phyloP scores from a whole-genome alignment of 352 stramenopile species.

The Pythium rishiriense region DNA sequence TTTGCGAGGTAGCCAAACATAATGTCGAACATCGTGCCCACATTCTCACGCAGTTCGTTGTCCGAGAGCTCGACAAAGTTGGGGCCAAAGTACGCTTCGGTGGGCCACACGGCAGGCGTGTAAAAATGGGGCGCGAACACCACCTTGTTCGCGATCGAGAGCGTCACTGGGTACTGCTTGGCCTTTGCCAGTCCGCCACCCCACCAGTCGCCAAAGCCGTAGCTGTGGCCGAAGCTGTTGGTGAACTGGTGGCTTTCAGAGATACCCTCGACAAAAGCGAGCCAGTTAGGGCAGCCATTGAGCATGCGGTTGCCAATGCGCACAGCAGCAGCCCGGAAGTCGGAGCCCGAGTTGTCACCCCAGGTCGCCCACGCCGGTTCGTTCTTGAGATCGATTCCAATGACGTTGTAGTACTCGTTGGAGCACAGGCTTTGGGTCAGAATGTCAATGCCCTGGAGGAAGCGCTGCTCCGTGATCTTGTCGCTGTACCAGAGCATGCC shows the following conservation, averaged over 20 bases:
- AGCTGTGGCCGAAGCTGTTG: constrained; percentile 36
- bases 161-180: constrained; percentile 39
- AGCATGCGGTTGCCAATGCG: constrained; percentile 71
- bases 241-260: constrained; percentile 41
- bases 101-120: constrained; percentile 54
- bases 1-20: constrained; percentile 31
- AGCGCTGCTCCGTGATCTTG: constrained; percentile 31
- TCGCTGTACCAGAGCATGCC: constrained; percentile 41
- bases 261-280: constrained; percentile 73
- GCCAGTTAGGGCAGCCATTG: constrained; percentile 58
- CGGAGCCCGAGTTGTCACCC: constrained; percentile 42
- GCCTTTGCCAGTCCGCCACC: constrained; percentile 48
- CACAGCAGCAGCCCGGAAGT: constrained; percentile 48
- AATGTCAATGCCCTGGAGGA: constrained; percentile 35
- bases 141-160: constrained; percentile 59
- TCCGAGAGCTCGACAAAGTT: constrained; percentile 48
- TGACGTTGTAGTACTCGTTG: constrained; percentile 67
- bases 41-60: constrained; percentile 12
- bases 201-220: constrained; percentile 65
- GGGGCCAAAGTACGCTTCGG: constrained; percentile 54
- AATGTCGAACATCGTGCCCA: constrained; percentile 19
- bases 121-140: constrained; percentile 80
- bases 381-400: constrained; percentile 77
- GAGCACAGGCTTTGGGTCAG: constrained; percentile 48
- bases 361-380: constrained; percentile 55